Percentiles rank a stretch among this genome's conserved stretches.
Evolutionary conservation across 208 protist species (phyloP).

Genomic region (Angomonas desouzai): DNA sequence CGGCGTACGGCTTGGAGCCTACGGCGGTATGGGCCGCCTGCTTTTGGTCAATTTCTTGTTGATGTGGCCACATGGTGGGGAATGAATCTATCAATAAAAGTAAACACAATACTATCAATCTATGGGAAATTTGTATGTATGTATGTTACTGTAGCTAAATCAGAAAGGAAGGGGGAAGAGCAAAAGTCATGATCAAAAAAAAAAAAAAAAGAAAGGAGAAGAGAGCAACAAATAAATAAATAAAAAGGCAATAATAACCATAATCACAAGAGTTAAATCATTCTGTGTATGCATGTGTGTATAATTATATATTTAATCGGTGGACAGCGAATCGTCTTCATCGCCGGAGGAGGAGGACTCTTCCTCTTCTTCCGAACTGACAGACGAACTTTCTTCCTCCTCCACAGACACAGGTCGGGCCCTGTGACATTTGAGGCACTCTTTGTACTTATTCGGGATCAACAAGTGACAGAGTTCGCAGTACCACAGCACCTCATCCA

Average conservation of each 20-base stretch:
- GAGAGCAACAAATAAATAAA: not conserved
- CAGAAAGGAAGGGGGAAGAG: too few species aligned
- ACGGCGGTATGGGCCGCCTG: not conserved
- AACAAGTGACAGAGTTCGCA: constrained; percentile 58
- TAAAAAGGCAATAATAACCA: not conserved
- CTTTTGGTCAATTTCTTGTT: constrained; percentile 3
- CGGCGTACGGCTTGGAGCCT: not conserved
- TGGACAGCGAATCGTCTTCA: not conserved
- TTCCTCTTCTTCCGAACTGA: constrained; percentile 5
- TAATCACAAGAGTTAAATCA: too few species aligned
- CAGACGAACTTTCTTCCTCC: constrained; percentile 13
- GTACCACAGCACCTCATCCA: constrained; percentile 83
- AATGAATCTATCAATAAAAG: too few species aligned
- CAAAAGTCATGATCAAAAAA: too few species aligned
- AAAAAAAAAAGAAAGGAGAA: not conserved
- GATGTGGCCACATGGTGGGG: constrained; percentile 5
- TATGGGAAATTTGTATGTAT: too few species aligned
- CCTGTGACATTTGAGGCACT: constrained; percentile 78
- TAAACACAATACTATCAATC: too few species aligned
- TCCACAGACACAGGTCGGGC: constrained; percentile 39
- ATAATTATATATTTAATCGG: not conserved
- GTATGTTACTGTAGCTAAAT: too few species aligned
- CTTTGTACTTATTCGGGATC: constrained; percentile 50
- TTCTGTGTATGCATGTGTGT: not conserved
- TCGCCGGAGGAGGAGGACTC: constrained; percentile 12